Evolutionary conservation across 2,329 filamentous ascomycete genomes (phyloP).

Genomic region (Cadophora malorum): DNA sequence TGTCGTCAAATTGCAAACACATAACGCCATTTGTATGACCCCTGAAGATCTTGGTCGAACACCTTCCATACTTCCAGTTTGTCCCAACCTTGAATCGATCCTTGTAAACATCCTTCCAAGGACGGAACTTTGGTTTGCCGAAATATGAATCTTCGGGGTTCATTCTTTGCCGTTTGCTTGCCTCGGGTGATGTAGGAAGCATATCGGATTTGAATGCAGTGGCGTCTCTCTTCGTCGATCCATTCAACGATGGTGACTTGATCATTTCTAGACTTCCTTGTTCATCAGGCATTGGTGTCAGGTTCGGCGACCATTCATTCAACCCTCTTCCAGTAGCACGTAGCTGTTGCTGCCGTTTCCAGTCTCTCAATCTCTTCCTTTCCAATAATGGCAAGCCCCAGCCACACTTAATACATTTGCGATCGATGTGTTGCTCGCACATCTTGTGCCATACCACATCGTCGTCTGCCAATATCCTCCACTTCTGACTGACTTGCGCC

Average conservation of each 20-base stretch:
- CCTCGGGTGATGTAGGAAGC: constrained; percentile 24
- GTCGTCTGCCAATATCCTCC: constrained; percentile 91
- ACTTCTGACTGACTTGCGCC: constrained; percentile 88
- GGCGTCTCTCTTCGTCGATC: constrained; percentile 39
- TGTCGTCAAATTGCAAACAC: constrained; percentile 76
- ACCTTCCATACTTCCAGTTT: constrained; percentile 97
- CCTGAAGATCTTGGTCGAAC: constrained; percentile 80
- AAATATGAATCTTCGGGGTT: constrained; percentile 36
- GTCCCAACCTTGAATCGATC: constrained; percentile 94
- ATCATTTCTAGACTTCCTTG: constrained; percentile 20
- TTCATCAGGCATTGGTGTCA: constrained; percentile 54
- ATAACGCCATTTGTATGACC: constrained; percentile 88
- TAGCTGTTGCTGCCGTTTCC: constrained; percentile 77
- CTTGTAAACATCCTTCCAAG: constrained; percentile 97
- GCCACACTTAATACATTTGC: constrained; percentile 93
- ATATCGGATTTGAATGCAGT: constrained; percentile 30
- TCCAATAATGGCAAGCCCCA: constrained; percentile 93
- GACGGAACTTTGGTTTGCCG: constrained; percentile 61
- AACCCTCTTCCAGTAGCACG: constrained; percentile 65
- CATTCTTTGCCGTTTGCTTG: constrained; percentile 38
- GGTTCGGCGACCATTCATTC: constrained; percentile 58
- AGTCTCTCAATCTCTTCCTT: constrained; percentile 83
- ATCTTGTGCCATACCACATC: constrained; percentile 98
- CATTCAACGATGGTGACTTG: constrained; percentile 28
- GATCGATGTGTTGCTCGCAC: constrained; percentile 96